These are phyloP conservation scores for Chytriomyces confervae DNA, from an alignment of 192 early-diverging fungal species.

Conservation along the genomic window DNA sequence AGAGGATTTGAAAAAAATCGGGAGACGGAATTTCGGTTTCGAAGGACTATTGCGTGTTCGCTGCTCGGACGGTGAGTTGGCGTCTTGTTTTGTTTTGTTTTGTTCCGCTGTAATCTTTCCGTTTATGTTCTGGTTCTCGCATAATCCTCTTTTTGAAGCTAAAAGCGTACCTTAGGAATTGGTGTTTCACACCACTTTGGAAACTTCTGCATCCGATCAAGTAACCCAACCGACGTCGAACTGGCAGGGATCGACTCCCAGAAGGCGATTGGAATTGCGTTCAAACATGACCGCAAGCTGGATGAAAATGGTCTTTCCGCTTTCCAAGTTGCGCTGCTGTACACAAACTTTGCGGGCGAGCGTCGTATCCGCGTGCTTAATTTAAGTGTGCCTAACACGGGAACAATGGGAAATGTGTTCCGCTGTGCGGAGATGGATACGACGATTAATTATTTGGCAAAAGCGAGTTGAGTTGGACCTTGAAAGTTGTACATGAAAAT, in stretches of 20 bases:
- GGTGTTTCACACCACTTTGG: constrained; percentile 87
- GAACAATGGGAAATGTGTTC: constrained; percentile 81
- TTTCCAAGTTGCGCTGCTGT: constrained; percentile 93
- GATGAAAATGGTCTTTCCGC: constrained; percentile 77
- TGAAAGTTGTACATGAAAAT: constrained; percentile 41
- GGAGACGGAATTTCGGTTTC: constrained; percentile 82
- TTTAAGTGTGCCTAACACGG: constrained; percentile 76
- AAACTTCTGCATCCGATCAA: constrained; percentile 84
- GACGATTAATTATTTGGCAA: constrained; percentile 83
- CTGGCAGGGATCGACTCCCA: constrained; percentile 86
- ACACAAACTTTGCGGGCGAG: constrained; percentile 87
- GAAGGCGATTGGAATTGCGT: constrained; percentile 78
- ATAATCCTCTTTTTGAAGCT: too few species aligned
- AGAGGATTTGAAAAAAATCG: constrained; percentile 73
- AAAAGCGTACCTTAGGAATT: constrained; percentile 55
- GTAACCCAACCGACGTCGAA: constrained; percentile 89
- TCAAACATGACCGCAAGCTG: constrained; percentile 90
- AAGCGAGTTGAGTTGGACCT: constrained; percentile 47
- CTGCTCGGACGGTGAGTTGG: constrained; percentile 75
- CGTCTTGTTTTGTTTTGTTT: background rate
- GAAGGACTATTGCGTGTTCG: constrained; percentile 88
- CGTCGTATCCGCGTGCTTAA: constrained; percentile 94
- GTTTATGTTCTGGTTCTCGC: too few species aligned
- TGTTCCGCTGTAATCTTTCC: background rate
- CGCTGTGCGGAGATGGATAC: constrained; percentile 91